phyloP scores from a whole-genome alignment of 2,329 filamentous ascomycete genomes.

The Graphium sp. region DNA sequence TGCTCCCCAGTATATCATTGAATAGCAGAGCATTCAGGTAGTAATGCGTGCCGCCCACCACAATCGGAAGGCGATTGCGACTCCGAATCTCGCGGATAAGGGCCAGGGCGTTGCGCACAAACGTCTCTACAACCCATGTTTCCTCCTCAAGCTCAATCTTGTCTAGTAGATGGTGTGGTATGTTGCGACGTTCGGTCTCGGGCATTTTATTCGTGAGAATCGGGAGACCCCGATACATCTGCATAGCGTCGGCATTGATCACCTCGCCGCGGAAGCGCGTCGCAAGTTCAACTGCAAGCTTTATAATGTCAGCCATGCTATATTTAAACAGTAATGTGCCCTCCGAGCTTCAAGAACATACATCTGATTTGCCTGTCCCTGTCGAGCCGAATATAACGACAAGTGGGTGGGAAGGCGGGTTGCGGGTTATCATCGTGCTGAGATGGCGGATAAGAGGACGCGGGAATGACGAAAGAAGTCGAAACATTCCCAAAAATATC shows the following conservation, averaged over 20 bases:
- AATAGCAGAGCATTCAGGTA: constrained; percentile 86
- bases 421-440: constrained; percentile 7
- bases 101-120: constrained; percentile 50
- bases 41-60: constrained; percentile 92
- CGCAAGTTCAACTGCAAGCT: constrained; percentile 85
- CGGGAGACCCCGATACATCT: constrained; percentile 81
- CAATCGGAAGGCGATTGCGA: constrained; percentile 67
- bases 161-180: constrained; percentile 80
- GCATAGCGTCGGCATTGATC: constrained; percentile 96
- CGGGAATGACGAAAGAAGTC: too few relatives aligned
- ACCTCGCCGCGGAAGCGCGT: constrained; percentile 75
- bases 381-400: constrained; percentile 79
- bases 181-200: constrained; percentile 51
- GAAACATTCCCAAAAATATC: too few relatives aligned
- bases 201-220: constrained; percentile 94
- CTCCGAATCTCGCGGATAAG: constrained; percentile 63
- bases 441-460: background rate
- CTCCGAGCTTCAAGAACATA: constrained; percentile 19
- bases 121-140: constrained; percentile 70
- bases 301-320: background rate
- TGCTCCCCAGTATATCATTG: constrained; percentile 46
- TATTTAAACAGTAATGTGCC: background rate
- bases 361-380: constrained; percentile 85
- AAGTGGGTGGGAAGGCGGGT: constrained; percentile 38
- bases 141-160: constrained; percentile 59